phyloP scores from a whole-genome alignment of 2,329 filamentous ascomycete genomes.

The Sclerotinia borealis region DNA sequence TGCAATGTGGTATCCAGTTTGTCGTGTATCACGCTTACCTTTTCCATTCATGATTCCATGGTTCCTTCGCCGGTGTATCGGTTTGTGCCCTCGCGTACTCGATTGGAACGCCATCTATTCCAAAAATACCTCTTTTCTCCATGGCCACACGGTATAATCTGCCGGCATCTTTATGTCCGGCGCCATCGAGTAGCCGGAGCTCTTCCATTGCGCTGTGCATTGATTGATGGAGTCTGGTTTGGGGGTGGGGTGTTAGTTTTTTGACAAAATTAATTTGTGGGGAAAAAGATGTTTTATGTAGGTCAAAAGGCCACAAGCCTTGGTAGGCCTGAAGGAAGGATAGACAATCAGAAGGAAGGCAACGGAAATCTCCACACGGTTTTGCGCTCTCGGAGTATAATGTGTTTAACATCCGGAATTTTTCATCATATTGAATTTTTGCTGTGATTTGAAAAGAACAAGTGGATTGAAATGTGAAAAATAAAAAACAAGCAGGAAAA shows the following conservation, averaged over 20 bases:
- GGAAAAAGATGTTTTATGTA: not conserved
- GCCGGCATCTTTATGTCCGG: conserved; percentile 54
- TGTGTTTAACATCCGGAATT: conserved; percentile 10
- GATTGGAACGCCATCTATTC: conserved; percentile 69
- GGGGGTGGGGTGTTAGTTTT: not conserved
- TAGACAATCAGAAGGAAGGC: conserved; percentile 10
- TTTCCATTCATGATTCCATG: conserved; percentile 96
- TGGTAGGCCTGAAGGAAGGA: not conserved
- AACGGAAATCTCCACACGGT: conserved; percentile 10
- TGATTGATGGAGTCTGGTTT: conserved; percentile 57
- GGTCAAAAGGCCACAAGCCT: no score
- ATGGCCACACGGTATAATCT: conserved; percentile 82
- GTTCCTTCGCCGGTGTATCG: conserved; percentile 70
- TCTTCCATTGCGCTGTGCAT: conserved; percentile 86
- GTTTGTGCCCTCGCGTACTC: conserved; percentile 85
- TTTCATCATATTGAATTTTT: conserved; percentile 6
- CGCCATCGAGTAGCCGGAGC: conserved; percentile 54
- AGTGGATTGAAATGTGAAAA: not conserved
- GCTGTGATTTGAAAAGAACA: not conserved
- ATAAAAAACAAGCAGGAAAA: not conserved
- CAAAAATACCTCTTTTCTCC: conserved; percentile 81
- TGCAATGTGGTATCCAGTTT: not conserved
- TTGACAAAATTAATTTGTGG: not conserved
- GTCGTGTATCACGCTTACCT: conserved; percentile 34
- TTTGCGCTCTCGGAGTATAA: conserved; percentile 10